These are phyloP conservation scores for Pascua sp. DNA, from an alignment of 1,284 basidiomycete species.

Conservation along the genomic window DNA sequence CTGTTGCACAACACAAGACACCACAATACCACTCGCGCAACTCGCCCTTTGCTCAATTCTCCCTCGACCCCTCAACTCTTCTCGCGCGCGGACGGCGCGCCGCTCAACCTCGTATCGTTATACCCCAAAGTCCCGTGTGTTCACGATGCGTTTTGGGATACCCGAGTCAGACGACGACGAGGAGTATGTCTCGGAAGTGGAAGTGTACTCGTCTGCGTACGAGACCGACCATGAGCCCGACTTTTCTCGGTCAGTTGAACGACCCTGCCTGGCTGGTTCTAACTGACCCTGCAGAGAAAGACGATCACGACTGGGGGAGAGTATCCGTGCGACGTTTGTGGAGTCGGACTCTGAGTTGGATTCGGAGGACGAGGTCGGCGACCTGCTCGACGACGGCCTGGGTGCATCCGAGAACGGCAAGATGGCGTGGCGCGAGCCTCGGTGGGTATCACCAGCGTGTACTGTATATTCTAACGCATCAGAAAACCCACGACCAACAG, in stretches of 20 bases:
- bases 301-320: slow-evolving; percentile 16
- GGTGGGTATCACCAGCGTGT: no score
- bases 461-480: not conserved
- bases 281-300: slow-evolving; percentile 2
- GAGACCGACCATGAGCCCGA: slow-evolving; percentile 10
- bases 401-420: not conserved
- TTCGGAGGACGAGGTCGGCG: slow-evolving; percentile 35
- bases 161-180: slow-evolving; percentile 28
- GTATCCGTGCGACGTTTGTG: slow-evolving; percentile 24
- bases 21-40: not conserved
- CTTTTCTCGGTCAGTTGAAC: slow-evolving; percentile 4
- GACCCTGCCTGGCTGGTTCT: not conserved
- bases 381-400: slow-evolving; percentile 7
- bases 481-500: slow-evolving; percentile 1
- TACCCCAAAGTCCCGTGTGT: not conserved
- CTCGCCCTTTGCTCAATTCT: not conserved
- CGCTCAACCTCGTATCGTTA: not conserved
- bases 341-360: slow-evolving; percentile 23
- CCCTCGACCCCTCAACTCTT: not conserved
- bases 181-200: slow-evolving; percentile 12
- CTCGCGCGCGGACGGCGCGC: not conserved
- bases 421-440: slow-evolving; percentile 13
- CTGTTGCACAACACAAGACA: not conserved
- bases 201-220: slow-evolving; percentile 13
- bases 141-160: slow-evolving; percentile 30